Evolutionary conservation across 2,329 filamentous ascomycete species (phyloP).

Genomic region (Berkeleyomyces basicola): DNA sequence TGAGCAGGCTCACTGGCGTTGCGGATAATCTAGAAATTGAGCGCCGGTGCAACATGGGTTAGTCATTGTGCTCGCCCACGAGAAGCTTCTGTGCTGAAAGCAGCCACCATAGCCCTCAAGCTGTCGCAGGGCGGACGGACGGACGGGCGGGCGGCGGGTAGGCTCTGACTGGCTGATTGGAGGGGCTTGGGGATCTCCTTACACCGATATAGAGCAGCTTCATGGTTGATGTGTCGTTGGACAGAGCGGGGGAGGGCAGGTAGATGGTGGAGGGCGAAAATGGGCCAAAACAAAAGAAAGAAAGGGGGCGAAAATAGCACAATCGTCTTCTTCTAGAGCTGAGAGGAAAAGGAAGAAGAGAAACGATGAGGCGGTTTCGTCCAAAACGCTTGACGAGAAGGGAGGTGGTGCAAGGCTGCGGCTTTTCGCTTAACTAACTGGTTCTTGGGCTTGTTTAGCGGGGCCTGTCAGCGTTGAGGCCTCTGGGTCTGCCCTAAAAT

Average conservation of each 20-base stretch:
- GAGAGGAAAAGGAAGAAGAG: background rate
- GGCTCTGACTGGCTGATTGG: background rate
- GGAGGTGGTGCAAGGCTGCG: background rate
- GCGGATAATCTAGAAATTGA: conserved; percentile 49
- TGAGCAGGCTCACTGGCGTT: conserved; percentile 61
- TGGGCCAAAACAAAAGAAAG: background rate
- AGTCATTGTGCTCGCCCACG: background rate
- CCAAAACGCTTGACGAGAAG: background rate
- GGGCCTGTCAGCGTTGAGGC: background rate
- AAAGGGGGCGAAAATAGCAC: background rate
- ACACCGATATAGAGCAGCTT: conserved; percentile 82
- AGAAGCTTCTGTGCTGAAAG: background rate
- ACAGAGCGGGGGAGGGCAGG: background rate
- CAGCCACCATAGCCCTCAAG: background rate
- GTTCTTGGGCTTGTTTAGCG: background rate
- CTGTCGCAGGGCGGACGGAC: background rate
- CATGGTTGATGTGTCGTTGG: conserved; percentile 35
- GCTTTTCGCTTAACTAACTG: background rate
- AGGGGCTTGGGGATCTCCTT: conserved; percentile 18
- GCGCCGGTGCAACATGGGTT: background rate
- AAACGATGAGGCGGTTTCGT: background rate
- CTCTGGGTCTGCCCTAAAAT: background rate
- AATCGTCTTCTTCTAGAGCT: background rate
- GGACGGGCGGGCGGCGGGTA: background rate
- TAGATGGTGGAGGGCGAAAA: background rate